Evolutionary conservation across 148 eudicot genomes (phyloP).

Genomic region (Rheum nobile): DNA sequence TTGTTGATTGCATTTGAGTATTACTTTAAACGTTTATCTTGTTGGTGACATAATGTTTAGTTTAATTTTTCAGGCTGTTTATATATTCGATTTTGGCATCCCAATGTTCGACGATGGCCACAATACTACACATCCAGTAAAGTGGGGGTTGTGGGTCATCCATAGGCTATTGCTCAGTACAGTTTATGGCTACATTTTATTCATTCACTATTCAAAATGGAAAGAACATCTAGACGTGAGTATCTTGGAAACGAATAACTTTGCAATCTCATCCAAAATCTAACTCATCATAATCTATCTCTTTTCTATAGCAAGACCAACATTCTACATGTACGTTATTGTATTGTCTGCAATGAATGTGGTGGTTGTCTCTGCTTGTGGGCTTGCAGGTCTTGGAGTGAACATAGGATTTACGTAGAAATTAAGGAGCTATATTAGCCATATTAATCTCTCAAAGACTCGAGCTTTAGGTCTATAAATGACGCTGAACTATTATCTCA

Average conservation of each 20-base stretch:
- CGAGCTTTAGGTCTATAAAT: neutral
- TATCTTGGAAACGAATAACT: too few relatives aligned
- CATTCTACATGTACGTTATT: constrained; percentile 39
- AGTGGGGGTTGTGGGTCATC: constrained; percentile 37
- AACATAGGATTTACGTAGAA: constrained; percentile 25
- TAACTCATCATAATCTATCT: constrained; percentile 3
- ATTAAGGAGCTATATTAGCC: neutral
- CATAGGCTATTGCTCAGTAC: constrained; percentile 29
- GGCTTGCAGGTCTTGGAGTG: constrained; percentile 19
- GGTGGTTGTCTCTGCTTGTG: constrained; percentile 26
- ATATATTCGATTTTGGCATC: constrained; percentile 32
- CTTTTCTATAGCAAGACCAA: constrained; percentile 36
- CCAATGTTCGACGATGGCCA: constrained; percentile 23
- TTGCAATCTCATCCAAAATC: too few relatives aligned
- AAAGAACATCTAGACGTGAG: constrained; percentile 37
- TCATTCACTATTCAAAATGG: too few relatives aligned
- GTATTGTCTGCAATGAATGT: constrained; percentile 32
- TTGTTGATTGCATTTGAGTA: neutral
- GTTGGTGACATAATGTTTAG: neutral
- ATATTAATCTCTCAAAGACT: neutral
- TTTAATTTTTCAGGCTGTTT: constrained; percentile 27
- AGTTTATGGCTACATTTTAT: constrained; percentile 38
- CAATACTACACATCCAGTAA: constrained; percentile 21
- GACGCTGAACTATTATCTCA: neutral
- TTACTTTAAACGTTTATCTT: too few relatives aligned